These are phyloP conservation scores for Yamadazyma jaroonii DNA, from an alignment of 1,139 yeast species.

Conservation along the genomic window DNA sequence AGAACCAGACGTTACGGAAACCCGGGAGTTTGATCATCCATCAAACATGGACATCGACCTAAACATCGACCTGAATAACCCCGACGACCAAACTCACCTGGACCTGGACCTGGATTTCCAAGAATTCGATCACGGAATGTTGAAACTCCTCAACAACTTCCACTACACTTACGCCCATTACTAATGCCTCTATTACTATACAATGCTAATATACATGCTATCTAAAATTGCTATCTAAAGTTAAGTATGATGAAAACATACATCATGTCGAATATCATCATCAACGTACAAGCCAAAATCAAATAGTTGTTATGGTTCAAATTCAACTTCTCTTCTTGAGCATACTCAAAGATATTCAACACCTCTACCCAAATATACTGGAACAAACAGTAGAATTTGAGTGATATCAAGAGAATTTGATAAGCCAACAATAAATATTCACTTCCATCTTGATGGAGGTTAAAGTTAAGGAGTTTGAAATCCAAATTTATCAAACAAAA, in stretches of 20 bases:
- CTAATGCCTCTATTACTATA: neutral
- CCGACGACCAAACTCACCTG: no score
- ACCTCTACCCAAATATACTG: slow-evolving; percentile 17
- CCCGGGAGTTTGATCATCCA: no score
- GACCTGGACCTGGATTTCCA: no score
- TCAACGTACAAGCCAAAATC: slow-evolving; percentile 3
- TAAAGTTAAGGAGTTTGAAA: slow-evolving; percentile 14
- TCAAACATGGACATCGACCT: no score
- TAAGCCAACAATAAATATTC: slow-evolving; percentile 9
- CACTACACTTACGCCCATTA: neutral
- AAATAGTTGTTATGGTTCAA: slow-evolving; percentile 5
- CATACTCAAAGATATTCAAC: slow-evolving; percentile 7
- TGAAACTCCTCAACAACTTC: neutral
- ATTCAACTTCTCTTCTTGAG: neutral
- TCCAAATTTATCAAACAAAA: slow-evolving; percentile 19
- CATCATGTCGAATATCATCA: slow-evolving; percentile 4
- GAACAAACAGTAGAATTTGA: slow-evolving; percentile 27
- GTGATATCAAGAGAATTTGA: slow-evolving; percentile 16
- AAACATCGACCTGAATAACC: no score
- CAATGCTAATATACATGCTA: neutral
- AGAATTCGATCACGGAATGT: no score
- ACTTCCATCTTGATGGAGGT: neutral
- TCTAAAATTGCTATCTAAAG: no score
- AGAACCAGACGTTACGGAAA: no score
- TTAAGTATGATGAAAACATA: neutral